phyloP scores from a whole-genome alignment of 177 flowering plant species.

The Vitis hybrid region DNA sequence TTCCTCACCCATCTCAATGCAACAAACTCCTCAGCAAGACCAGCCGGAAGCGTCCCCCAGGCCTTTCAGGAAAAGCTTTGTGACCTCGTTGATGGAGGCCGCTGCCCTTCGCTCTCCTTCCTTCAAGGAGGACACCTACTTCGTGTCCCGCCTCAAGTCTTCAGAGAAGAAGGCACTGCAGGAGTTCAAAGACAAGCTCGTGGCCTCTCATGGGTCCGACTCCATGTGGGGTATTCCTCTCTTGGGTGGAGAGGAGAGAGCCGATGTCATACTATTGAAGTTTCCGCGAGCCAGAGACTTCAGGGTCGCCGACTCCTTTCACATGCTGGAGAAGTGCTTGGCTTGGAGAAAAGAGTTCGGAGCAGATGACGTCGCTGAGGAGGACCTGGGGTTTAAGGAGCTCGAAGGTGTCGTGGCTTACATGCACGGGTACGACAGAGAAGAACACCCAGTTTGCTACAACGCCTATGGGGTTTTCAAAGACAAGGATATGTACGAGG shows the following conservation, averaged over 20 bases:
- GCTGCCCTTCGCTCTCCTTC: slow-evolving; percentile 57
- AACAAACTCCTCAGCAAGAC: slow-evolving; percentile 22
- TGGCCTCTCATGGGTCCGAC: slow-evolving; percentile 21
- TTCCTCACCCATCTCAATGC: slow-evolving; percentile 26
- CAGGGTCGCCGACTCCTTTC: slow-evolving; percentile 49
- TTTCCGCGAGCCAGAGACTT: slow-evolving; percentile 92
- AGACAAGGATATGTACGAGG: slow-evolving; percentile 85
- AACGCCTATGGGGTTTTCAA: slow-evolving; percentile 89
- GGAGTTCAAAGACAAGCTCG: slow-evolving; percentile 65
- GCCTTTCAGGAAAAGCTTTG: slow-evolving; percentile 56
- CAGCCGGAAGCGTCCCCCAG: slow-evolving; percentile 36
- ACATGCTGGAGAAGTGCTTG: slow-evolving; percentile 67
- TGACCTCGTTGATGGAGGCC: slow-evolving; percentile 64
- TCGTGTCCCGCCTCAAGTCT: slow-evolving; percentile 58
- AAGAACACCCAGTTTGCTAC: slow-evolving; percentile 90
- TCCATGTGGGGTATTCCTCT: slow-evolving; percentile 83
- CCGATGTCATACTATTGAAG: slow-evolving; percentile 82
- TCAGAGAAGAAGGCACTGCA: slow-evolving; percentile 70
- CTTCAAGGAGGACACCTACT: slow-evolving; percentile 84
- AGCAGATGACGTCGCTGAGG: slow-evolving; percentile 61
- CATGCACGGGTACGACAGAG: slow-evolving; percentile 71
- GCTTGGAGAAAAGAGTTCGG: slow-evolving; percentile 76
- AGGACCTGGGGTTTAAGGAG: slow-evolving; percentile 80
- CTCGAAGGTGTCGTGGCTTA: slow-evolving; percentile 77
- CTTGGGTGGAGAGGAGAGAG: slow-evolving; percentile 45